Base-by-base conservation (phyloP, 148 eudicot species). In the Diospyros lotus region DNA sequence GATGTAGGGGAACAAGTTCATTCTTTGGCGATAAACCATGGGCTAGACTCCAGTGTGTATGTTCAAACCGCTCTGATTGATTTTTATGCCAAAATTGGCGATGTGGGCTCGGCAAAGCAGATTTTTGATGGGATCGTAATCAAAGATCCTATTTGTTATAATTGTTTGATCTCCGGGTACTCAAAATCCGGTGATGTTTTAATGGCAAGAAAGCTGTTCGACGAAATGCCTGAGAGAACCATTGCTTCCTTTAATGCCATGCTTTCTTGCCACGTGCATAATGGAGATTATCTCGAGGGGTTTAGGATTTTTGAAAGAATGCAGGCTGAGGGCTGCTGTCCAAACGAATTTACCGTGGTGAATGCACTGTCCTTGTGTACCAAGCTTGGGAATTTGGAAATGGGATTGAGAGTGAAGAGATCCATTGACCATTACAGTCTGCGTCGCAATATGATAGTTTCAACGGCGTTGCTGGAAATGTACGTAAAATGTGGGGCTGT, bases 381-480 rank as follows among this genome's bases (percentile, higher is more conserved):
- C 66, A 81, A 84, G 40, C 63, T 72, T 38, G 86, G 83, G 59
- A 77, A 89, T 78, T 75, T 87, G 71, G 88, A 87, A 9, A 73
- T 74, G 76, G 90, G 92, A 15, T 61, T 84, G 81, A 85, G 72
- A 64, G 78, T 87, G 46, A 83, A 78, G 77, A 77, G 71, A 51
- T 80, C 81, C 28, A 76, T 89, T 46, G 83, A 87, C 13, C 86
- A 87, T 58, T 80, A 88, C 52, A 77, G 66, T 5, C 73, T 83
- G 84, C 54, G 72, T 44, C 52, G 77, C 39, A 75, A 87, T 76
- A 83, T 87, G 85, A 85, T 82, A 74, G 84, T 89, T 62, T 82
- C 87, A 1, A 89, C 93, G 75, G 88, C 90, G 52, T 56, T 89
- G 68, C 64, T 89, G 76, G 93, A 87, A 68, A 87, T 89, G 93